A percentile compares a stretch with the other conserved stretches of the same genome.
Conservation (phyloP, 148 eudicot genomes). For the Vaccinium corymbosum region DNA sequence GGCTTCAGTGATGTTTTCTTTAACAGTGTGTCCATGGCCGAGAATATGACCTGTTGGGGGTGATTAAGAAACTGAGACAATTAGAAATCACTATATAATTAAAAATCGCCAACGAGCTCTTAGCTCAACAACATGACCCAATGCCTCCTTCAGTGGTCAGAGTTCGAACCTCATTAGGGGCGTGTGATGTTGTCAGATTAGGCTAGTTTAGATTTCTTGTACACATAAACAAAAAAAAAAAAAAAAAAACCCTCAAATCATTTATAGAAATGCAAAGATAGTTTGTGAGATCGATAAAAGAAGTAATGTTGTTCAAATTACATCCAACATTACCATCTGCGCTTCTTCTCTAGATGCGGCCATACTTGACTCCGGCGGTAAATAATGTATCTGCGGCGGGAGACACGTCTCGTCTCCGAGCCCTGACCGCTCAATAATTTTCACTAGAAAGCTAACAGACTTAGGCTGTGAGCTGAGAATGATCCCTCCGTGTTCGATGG, state of each 20-base stretch:
- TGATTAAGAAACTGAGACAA: not conserved
- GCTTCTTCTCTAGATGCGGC: constrained; percentile 25
- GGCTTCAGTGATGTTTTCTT: constrained; percentile 22
- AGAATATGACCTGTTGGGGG: constrained; percentile 18
- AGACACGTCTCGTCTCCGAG: constrained; percentile 23
- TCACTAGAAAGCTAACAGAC: constrained; percentile 13
- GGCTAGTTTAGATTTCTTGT: too few relatives aligned
- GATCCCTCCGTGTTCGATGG: constrained; percentile 14
- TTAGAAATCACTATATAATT: too few relatives aligned
- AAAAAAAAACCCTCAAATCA: not conserved
- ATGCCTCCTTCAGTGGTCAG: too few relatives aligned
- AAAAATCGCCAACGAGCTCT: too few relatives aligned
- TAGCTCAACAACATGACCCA: too few relatives aligned
- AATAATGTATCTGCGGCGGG: constrained; percentile 18
- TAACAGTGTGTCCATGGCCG: constrained; percentile 22
- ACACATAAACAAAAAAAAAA: too few relatives aligned
- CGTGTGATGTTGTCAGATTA: too few relatives aligned
- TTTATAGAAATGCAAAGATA: not conserved
- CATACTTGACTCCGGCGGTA: constrained; percentile 24
- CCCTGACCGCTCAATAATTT: constrained; percentile 19
- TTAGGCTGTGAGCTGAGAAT: constrained; percentile 5
- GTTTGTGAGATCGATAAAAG: not conserved
- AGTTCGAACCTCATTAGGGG: too few relatives aligned
- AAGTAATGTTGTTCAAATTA: not conserved
- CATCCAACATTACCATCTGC: constrained; percentile 14